Evolutionary conservation across 1,139 yeast species (phyloP), one percentile per base, ranked within the genome.

Genomic region (Diutina pseudorugosa): DNA sequence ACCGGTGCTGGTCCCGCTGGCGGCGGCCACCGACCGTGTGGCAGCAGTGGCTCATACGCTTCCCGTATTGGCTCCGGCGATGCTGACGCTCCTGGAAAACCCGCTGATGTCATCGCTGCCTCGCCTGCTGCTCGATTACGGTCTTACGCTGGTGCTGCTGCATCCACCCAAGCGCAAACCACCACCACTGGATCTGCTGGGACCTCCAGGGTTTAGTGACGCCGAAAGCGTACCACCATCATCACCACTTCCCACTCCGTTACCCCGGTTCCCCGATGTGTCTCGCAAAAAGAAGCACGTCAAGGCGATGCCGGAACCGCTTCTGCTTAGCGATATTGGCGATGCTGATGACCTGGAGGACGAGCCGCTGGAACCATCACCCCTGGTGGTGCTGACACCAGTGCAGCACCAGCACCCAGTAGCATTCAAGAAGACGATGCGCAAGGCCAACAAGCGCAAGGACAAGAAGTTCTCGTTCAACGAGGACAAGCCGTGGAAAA

Each of bases 401-500:
- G 5, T 40, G 8, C 12, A 40, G 4, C n/a, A n/a, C n/a, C 42
- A 40, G 20, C 47, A 43, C 2, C 59, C 53, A 49, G 75, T 80
- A 3, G 77, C 75, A 51, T 71, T 82, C 56, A 76, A 75, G 57
- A 79, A 86, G 1, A 85, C 95, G 2, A 78, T 88, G 83, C 72
- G 95, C 52, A 80, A 80, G 57, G 75, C 76, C 51, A 30, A 30
- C n/a, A 70, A 66, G 53, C 59, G 67, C 51, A 69, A 67, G 53
- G 73, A 69, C 25, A 71, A 69, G 57, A 75, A 73, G 59, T 67
- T 72, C 47, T 64, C 68, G 21, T 91, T 93, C 65, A 85, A 93
- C 63, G 96, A 87, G 60, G 89, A 87, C 57, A 90, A 91, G 65
- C 98, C 98, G 0, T 93, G 98, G 98, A 93, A 91, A 61, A 83